Evolutionary conservation across 1,284 basidiomycete genomes (phyloP), one percentile per base, ranked within the genome.

Genomic region (Mycena sp.): DNA sequence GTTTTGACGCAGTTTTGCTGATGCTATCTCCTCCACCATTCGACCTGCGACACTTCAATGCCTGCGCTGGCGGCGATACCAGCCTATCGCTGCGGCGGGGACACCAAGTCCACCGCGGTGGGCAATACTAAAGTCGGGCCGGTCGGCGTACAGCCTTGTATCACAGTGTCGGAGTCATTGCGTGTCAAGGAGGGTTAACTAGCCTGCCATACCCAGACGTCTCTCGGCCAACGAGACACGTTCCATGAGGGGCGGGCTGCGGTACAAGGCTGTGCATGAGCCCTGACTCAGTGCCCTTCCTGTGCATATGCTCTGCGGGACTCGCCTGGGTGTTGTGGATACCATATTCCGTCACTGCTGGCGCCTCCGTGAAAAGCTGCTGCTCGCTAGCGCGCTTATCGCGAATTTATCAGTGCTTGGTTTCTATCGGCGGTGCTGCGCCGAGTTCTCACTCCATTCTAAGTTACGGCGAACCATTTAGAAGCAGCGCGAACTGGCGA

Each of bases 401-500:
- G 9, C 28, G 11, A 58, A 58, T 58, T 28, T 48, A 56, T 12
- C 60, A 21, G 29, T 49, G 49, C 30, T 52, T 44, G 44, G 44
- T n/a, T 40, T 26, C 32, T 25, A 4, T 49, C 26, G 43, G 21
- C 50, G 55, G 29, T 30, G 17, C 46, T 25, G 28, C 41, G 29
- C 16, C 51, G 45, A n/a, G n/a, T n/a, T 48, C 52, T 53, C 28
- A 30, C 19, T 59, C 57, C 62, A 59, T 64, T 62, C 17, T 32
- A 19, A 52, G 41, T 23, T 28, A 25, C 10, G 35, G 32, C 21
- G 50, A 46, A 57, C 41, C 19, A 44, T n/a, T 51, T 53, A 50
- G 57, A 64, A 64, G 46, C 35, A 32, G 25, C 55, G 46, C 53
- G 46, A 64, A 59, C n/a, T 25, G 43, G 51, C 52, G 57, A 32